Percentiles rank a stretch among this genome's conserved stretches.
Evolutionary conservation across 169 alveolate species (phyloP).

Genomic region (Babesia microti): DNA sequence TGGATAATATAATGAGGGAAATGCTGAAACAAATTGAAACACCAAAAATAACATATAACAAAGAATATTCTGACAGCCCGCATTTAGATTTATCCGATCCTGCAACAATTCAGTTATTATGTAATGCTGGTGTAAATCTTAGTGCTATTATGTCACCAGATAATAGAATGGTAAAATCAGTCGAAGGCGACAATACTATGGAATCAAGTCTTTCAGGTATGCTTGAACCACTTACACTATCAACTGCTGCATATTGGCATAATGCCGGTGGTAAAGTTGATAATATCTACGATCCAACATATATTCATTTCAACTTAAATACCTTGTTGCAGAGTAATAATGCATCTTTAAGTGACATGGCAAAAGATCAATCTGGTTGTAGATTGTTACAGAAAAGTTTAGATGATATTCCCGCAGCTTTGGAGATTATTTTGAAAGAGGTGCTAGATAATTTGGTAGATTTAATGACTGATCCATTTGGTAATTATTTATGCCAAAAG

Average conservation of each 20-base stretch:
- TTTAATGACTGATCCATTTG: slow-evolving; percentile 83
- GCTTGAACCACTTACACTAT: not conserved
- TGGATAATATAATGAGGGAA: slow-evolving; percentile 24
- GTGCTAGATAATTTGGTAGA: slow-evolving; percentile 60
- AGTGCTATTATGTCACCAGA: slow-evolving; percentile 3
- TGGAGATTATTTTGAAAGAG: slow-evolving; percentile 53
- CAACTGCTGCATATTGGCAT: not conserved
- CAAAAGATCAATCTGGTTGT: slow-evolving; percentile 77
- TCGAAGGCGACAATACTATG: no score
- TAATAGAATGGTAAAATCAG: not conserved
- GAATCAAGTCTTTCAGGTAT: not conserved
- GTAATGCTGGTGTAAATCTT: slow-evolving; percentile 11
- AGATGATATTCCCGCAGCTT: slow-evolving; percentile 32
- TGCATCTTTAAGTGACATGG: slow-evolving; percentile 5
- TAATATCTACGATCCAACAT: not conserved
- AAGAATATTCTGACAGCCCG: not conserved
- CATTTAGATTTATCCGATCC: slow-evolving; percentile 15
- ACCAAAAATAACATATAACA: slow-evolving; percentile 10
- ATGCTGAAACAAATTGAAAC: slow-evolving; percentile 43
- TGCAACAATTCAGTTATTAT: slow-evolving; percentile 8
- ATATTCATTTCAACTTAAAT: not conserved
- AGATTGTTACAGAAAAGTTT: slow-evolving; percentile 68
- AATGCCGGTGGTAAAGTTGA: not conserved
- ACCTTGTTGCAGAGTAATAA: not conserved
- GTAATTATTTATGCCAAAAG: slow-evolving; percentile 86